phyloP scores from a whole-genome alignment of 2,329 filamentous ascomycete species.

The Decorospora gaudefroyi region DNA sequence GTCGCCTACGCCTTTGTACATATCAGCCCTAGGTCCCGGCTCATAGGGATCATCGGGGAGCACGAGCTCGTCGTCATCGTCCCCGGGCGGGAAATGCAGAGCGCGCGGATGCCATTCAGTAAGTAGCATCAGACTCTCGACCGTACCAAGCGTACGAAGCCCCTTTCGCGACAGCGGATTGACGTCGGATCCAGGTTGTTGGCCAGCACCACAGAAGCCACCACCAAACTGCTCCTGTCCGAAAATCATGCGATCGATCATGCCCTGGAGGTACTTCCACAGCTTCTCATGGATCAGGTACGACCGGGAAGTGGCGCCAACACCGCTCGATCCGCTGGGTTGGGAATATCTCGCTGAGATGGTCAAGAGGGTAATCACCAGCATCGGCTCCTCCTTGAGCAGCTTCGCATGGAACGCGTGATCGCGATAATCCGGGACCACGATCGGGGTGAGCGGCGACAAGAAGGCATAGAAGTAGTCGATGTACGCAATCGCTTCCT shows the following conservation, averaged over 20 bases:
- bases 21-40: conserved; percentile 44
- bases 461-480: conserved; percentile 94
- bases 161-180: conserved; percentile 65
- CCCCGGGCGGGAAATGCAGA: conserved; percentile 82
- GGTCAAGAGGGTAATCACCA: conserved; percentile 87
- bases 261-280: conserved; percentile 90
- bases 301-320: conserved; percentile 73
- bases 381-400: conserved; percentile 87
- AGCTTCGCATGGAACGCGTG: conserved; percentile 79
- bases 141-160: conserved; percentile 85
- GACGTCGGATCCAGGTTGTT: conserved; percentile 67
- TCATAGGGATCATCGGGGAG: conserved; percentile 70
- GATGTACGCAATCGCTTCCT: conserved; percentile 91
- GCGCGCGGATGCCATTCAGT: conserved; percentile 97
- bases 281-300: conserved; percentile 93
- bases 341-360: conserved; percentile 86
- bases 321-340: conserved; percentile 71
- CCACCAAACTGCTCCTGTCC: conserved; percentile 95
- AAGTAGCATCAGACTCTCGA: conserved; percentile 90
- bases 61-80: conserved; percentile 67
- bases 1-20: conserved; percentile 68
- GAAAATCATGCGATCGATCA: conserved; percentile 95
- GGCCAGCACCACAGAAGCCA: conserved; percentile 77
- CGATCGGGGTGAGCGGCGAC: conserved; percentile 90
- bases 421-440: conserved; percentile 84